Percentiles rank a stretch among this genome's conserved stretches.
These are phyloP conservation scores for Trypanosoma cruzi DNA, from an alignment of 208 protist genomes.

Conservation along the genomic window DNA sequence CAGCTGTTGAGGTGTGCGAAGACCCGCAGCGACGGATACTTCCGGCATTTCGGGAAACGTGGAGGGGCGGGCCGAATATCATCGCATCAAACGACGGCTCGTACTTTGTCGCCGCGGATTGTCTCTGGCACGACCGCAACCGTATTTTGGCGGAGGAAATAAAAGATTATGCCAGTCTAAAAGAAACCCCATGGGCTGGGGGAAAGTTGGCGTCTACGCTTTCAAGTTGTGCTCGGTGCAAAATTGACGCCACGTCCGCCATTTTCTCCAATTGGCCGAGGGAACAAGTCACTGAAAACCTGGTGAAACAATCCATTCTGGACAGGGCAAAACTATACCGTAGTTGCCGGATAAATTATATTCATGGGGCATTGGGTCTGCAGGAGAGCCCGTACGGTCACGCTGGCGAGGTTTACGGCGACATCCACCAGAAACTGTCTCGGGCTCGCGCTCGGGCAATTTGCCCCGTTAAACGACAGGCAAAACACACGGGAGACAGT, in stretches of 20 bases:
- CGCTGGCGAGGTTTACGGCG: slow-evolving; percentile 33
- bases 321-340: slow-evolving; percentile 24
- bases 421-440: slow-evolving; percentile 13
- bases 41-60: slow-evolving; percentile 39
- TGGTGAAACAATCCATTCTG: not conserved
- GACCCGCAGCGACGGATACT: slow-evolving; percentile 25
- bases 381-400: slow-evolving; percentile 44
- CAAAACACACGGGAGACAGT: slow-evolving; percentile 20
- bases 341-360: slow-evolving; percentile 24
- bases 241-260: not conserved
- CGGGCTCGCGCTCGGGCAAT: not conserved
- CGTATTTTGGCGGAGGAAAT: slow-evolving; percentile 21
- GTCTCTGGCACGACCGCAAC: slow-evolving; percentile 18
- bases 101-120: slow-evolving; percentile 23
- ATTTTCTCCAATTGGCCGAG: not conserved
- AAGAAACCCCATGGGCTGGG: no score
- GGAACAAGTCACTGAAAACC: slow-evolving; percentile 3
- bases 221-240: not conserved
- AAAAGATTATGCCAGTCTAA: not conserved
- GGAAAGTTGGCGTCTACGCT: not conserved
- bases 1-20: not conserved
- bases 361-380: slow-evolving; percentile 47
- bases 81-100: slow-evolving; percentile 15
- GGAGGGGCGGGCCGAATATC: slow-evolving; percentile 28
- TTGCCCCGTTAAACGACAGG: slow-evolving; percentile 8